Conservation (phyloP, 1,284 basidiomycete genomes). For the Neonothopanus nambi region DNA sequence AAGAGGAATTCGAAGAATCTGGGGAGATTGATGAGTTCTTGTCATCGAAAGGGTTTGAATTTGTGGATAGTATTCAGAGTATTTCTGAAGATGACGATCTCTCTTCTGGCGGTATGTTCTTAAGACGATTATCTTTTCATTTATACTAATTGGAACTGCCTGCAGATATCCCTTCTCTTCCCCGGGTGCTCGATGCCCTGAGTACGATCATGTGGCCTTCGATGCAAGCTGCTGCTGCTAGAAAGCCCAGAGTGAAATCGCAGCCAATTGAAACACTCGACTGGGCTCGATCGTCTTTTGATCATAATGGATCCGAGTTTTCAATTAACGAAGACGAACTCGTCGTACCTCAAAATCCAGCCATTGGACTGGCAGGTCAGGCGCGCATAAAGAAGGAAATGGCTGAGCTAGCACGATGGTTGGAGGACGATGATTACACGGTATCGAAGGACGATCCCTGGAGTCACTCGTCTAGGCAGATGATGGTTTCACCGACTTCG, state of each 20-base stretch:
- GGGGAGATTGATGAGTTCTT: conserved; percentile 60
- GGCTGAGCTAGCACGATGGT: conserved; percentile 61
- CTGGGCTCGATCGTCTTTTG: no score
- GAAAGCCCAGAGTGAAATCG: no score
- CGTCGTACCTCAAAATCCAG: conserved; percentile 9
- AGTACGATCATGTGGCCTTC: conserved; percentile 87
- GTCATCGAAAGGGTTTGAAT: conserved; percentile 72
- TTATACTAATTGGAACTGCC: no score
- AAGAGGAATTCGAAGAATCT: conserved; percentile 43
- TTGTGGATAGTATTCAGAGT: conserved; percentile 47
- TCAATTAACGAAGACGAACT: conserved; percentile 30
- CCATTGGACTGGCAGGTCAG: conserved; percentile 15
- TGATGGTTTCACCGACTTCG: background rate
- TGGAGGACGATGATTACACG: conserved; percentile 47
- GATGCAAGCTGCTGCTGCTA: conserved; percentile 51
- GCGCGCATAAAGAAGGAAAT: conserved; percentile 48
- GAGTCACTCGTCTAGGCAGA: conserved; percentile 23
- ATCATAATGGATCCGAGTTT: no score
- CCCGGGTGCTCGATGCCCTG: conserved; percentile 72
- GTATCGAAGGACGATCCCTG: conserved; percentile 37
- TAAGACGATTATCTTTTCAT: conserved; percentile 8
- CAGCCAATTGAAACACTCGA: conserved; percentile 30
- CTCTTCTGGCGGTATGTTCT: conserved; percentile 28
- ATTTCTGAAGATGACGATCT: conserved; percentile 8
- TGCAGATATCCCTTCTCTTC: conserved; percentile 61